Percentiles rank a stretch among this genome's conserved stretches.
Conservation (phyloP, 495 filamentous ascomycete genomes). For the Copromyces sp. region DNA sequence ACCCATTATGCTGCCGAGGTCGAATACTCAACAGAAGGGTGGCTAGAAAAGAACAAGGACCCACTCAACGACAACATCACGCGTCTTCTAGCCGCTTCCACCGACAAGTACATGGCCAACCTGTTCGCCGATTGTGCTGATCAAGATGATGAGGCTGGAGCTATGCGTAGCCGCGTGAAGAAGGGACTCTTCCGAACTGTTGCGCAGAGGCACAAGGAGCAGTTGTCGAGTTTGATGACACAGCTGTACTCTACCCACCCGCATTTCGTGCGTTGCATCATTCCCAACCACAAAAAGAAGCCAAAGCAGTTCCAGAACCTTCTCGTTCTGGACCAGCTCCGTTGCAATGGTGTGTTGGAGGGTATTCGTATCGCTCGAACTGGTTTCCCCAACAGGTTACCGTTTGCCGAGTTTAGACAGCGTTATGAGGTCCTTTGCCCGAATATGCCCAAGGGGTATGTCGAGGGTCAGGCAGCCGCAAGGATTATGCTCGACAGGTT, state of each 20-base stretch:
- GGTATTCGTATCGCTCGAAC: constrained; percentile 96
- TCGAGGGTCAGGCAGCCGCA: constrained; percentile 81
- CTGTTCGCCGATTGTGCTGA: constrained; percentile 86
- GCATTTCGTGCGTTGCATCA: constrained; percentile 95
- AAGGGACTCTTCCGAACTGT: constrained; percentile 96
- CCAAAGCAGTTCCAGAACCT: constrained; percentile 84
- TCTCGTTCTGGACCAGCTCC: constrained; percentile 86
- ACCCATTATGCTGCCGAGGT: constrained; percentile 98
- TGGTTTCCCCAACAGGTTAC: constrained; percentile 91
- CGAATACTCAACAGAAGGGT: constrained; percentile 89
- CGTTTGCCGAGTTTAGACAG: constrained; percentile 88
- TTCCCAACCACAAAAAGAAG: constrained; percentile 97
- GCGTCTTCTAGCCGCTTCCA: constrained; percentile 70
- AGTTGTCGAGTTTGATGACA: constrained; percentile 88
- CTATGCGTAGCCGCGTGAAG: constrained; percentile 76
- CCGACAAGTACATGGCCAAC: constrained; percentile 69
- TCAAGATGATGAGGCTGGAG: constrained; percentile 51
- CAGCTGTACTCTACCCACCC: constrained; percentile 94
- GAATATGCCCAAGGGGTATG: constrained; percentile 78
- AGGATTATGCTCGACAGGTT: constrained; percentile 85
- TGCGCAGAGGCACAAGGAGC: constrained; percentile 95
- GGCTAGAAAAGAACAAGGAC: constrained; percentile 99
- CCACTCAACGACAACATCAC: constrained; percentile 96
- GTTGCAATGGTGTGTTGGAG: constrained; percentile 97
- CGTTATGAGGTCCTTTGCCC: constrained; percentile 94